Percentiles rank a stretch among this genome's conserved stretches.
Conservation (phyloP, 2,329 filamentous ascomycete genomes). For the Leptographium procerum region DNA sequence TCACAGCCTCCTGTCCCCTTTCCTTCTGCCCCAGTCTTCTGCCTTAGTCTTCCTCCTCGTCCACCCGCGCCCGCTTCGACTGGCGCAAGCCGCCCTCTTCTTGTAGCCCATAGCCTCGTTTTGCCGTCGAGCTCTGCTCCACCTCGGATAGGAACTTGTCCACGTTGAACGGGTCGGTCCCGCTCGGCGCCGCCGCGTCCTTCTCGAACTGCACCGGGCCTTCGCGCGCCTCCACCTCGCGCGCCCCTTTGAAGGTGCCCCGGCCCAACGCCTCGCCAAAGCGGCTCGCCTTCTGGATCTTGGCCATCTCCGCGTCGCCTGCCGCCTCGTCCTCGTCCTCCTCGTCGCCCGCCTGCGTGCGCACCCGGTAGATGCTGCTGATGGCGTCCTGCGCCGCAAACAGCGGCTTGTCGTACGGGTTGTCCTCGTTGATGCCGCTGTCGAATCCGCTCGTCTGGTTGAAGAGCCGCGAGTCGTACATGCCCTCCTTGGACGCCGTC, state of each 20-base stretch:
- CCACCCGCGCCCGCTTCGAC: slow-evolving; percentile 66
- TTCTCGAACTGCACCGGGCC: slow-evolving; percentile 96
- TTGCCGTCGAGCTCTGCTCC: slow-evolving; percentile 44
- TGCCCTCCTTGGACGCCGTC: slow-evolving; percentile 79
- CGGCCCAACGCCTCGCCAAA: slow-evolving; percentile 80
- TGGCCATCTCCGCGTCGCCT: slow-evolving; percentile 73
- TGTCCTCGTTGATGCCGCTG: slow-evolving; percentile 91
- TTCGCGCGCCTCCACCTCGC: slow-evolving; percentile 72
- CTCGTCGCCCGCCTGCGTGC: slow-evolving; percentile 59
- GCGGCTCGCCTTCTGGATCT: slow-evolving; percentile 72
- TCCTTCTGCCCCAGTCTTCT: background rate
- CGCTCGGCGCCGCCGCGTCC: slow-evolving; percentile 32
- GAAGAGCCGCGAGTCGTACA: slow-evolving; percentile 95
- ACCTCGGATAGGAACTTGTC: slow-evolving; percentile 85
- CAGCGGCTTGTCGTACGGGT: slow-evolving; percentile 91
- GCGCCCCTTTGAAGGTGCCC: slow-evolving; percentile 83
- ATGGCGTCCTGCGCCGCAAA: slow-evolving; percentile 95
- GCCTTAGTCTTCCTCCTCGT: slow-evolving; percentile 51
- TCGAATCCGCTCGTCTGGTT: slow-evolving; percentile 89
- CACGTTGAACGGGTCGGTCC: slow-evolving; percentile 76
- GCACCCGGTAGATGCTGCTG: slow-evolving; percentile 83
- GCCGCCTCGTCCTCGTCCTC: slow-evolving; percentile 69
- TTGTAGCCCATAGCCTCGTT: slow-evolving; percentile 68
- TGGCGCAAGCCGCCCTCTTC: slow-evolving; percentile 43
- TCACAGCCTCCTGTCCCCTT: background rate